A percentile compares a stretch with the other conserved stretches of the same genome.
phyloP scores from a whole-genome alignment of 2,329 filamentous ascomycete genomes.

The Aspergillus sp. region DNA sequence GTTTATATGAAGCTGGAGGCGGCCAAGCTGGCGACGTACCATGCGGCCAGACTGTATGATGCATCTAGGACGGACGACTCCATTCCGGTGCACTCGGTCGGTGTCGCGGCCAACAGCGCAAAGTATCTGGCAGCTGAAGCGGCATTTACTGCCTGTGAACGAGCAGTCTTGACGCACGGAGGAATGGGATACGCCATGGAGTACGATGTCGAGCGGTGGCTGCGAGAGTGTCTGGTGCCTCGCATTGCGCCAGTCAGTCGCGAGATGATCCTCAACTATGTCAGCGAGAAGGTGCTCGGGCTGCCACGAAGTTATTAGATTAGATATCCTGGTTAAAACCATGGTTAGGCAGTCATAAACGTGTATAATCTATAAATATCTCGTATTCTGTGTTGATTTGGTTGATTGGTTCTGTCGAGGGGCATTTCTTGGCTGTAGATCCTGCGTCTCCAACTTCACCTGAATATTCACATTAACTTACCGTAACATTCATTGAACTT shows the following conservation, averaged over 20 bases:
- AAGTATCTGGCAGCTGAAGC: slow-evolving; percentile 67
- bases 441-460: too few relatives aligned
- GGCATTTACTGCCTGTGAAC: slow-evolving; percentile 60
- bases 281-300: slow-evolving; percentile 45
- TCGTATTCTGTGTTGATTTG: too few relatives aligned
- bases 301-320: slow-evolving; percentile 44
- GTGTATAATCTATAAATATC: too few relatives aligned
- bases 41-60: slow-evolving; percentile 60
- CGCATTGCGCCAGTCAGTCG: slow-evolving; percentile 60
- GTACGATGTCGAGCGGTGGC: slow-evolving; percentile 62
- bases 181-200: slow-evolving; percentile 65
- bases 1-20: slow-evolving; percentile 63
- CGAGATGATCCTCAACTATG: slow-evolving; percentile 49
- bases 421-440: too few relatives aligned
- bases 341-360: too few relatives aligned
- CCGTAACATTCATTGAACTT: too few relatives aligned
- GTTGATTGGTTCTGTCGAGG: too few relatives aligned
- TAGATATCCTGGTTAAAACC: neutral
- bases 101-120: slow-evolving; percentile 66
- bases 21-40: slow-evolving; percentile 61
- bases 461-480: too few relatives aligned
- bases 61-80: slow-evolving; percentile 50
- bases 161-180: slow-evolving; percentile 57
- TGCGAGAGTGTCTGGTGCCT: slow-evolving; percentile 60
- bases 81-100: slow-evolving; percentile 57